Evolutionary conservation across 2,329 filamentous ascomycete species (phyloP), one percentile per base, ranked within the genome.

Genomic region (Aphanoascus verrucosus): DNA sequence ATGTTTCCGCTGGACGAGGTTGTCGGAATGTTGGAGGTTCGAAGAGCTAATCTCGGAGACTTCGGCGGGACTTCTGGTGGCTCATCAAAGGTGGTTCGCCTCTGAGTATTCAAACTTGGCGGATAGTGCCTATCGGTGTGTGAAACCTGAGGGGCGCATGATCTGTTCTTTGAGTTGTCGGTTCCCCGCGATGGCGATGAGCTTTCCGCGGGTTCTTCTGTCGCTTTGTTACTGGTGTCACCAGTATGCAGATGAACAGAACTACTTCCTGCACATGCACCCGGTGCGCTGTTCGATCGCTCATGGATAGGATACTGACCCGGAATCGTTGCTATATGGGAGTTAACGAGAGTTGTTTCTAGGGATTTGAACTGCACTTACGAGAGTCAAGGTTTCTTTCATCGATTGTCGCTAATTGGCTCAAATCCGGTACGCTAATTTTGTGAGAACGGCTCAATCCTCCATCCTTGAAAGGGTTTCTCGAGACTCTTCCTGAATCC

Each of bases 41-140:
- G 54, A 23, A 55, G 43, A 34, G 49, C 53, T 19, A 60, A 47
- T 34, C 62, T 56, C 12, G 62, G 62, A 9, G 62, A 64, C 49
- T 64, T 64, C 19, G 62, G 62, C 14, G 62, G 62, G 31, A 64
- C 62, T 44, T 58, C 57, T n/a, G 61, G 61, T 20, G 56, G 59
- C 15, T 55, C 54, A 15, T 60, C 60, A 40, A 34, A 15, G 14
- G 41, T 19, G 17, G 35, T 28, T 19, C 11, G 28, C 12, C 35
- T 44, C 14, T 31, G 23, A 52, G 5, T 34, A 20, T 40, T 44
- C 11, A 31, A 44, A 17, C 8, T 40, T 9, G 17, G 28, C 17
- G 48, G 23, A 14, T 43, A 38, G 11, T 43, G 48, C n/a, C 44
- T 32, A 50, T 53, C 32, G 45, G 37, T 42, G 8, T 57, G 42